Conservation (phyloP, 345 rosid genomes). For the Psidium friedrichsthalianum region DNA sequence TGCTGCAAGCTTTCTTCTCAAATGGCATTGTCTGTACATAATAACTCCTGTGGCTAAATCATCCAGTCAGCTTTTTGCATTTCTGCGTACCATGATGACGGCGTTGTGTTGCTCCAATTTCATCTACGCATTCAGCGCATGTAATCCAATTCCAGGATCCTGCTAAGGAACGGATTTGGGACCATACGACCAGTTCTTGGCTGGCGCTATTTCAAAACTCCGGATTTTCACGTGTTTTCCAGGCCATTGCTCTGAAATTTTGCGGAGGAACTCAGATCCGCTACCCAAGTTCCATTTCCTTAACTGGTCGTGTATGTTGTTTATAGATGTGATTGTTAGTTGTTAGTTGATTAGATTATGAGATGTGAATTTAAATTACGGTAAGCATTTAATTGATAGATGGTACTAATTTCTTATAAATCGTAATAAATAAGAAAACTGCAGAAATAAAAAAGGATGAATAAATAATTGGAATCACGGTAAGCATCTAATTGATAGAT, state of each 20-base stretch:
- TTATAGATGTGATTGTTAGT: neutral
- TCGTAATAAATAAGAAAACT: too few relatives aligned
- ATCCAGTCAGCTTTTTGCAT: too few relatives aligned
- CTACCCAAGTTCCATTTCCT: neutral
- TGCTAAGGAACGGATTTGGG: neutral
- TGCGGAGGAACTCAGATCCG: neutral
- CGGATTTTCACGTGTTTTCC: neutral
- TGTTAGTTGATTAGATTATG: neutral
- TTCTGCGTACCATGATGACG: too few relatives aligned
- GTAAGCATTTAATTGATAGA: too few relatives aligned
- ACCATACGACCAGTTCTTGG: neutral
- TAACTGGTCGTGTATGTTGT: neutral
- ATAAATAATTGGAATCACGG: accelerated
- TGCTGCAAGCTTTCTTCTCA: neutral
- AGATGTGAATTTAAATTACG: neutral
- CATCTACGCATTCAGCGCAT: neutral
- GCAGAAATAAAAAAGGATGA: neutral
- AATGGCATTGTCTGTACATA: neutral
- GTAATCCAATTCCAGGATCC: neutral
- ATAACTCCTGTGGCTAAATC: neutral
- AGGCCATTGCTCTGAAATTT: neutral
- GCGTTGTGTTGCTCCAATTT: neutral
- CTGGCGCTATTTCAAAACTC: neutral
- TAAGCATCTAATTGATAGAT: neutral
- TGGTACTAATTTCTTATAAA: too few relatives aligned